Base-by-base conservation (phyloP, 768 basidiomycete genomes). In the Mycena galopus region DNA sequence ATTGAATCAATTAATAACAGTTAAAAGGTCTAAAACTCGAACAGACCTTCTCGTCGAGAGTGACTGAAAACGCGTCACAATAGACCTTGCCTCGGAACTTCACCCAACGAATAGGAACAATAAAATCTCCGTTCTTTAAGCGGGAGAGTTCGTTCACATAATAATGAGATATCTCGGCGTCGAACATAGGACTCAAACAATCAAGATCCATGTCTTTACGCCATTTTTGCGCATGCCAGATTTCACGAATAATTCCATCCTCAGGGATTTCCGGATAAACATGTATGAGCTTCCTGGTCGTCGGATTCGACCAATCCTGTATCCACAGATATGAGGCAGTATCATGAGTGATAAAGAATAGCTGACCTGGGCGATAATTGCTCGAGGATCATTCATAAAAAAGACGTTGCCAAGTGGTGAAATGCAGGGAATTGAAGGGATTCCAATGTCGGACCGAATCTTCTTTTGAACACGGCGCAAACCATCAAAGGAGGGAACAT, bases 71-170 rank as follows among this genome's bases (percentile, higher is more conserved):
- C 1, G 23, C 59, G 33, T 72, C 60, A 6, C 7, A 25, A 55
- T 44, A 44, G 5, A 72, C 59, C 27, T 57, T 39, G 23, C 27
- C 47, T 1, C 32, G 51, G 30, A 37, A 56, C 7, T 0, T 67
- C 9, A 72, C 47, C 71, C 71, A 72, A n/a, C 71, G 66, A 29
- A 72, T 29, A 10, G 71, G 71, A 19, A 72, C 23, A 12, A 67
- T 17, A 17, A 67, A 50, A 3, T 11, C 7, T 4, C 65, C 60
- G 21, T 60, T 25, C 23, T 63, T 55, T 10, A 62, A 21, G 4
- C 51, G 59, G 1, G 37, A 50, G 10, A 72, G 10, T 51, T 72
- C 66, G 53, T 72, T 67, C 1, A 72, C 61, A 42, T 61, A 72
- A 21, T 61, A 67, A 17, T 72, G 71, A 3, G 16, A 30, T 11